These are phyloP conservation scores for Dendrobium huoshanense DNA, from an alignment of 106 monocot species.

Conservation along the genomic window DNA sequence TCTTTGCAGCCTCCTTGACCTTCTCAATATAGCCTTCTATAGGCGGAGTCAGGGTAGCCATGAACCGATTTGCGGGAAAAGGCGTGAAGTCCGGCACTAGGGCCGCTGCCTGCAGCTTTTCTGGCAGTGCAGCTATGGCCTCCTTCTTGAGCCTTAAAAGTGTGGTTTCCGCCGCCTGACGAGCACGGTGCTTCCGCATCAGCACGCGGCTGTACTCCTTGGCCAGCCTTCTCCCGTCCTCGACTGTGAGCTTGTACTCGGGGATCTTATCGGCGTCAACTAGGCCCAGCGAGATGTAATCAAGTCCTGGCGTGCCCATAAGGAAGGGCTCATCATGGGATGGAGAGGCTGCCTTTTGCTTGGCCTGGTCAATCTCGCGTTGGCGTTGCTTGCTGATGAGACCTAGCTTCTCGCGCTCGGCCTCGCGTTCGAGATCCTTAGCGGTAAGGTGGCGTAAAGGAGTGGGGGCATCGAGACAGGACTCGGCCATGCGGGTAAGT, in stretches of 20 bases:
- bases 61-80: conserved; percentile 58
- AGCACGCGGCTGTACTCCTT: conserved; percentile 85
- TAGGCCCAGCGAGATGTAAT: conserved; percentile 48
- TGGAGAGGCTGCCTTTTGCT: conserved; percentile 12
- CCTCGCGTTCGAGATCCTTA: conserved; percentile 64
- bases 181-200: conserved; percentile 68
- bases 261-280: conserved; percentile 72
- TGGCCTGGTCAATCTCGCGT: conserved; percentile 53
- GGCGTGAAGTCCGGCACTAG: conserved; percentile 65
- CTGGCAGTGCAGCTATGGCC: conserved; percentile 83
- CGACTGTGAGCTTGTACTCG: conserved; percentile 69
- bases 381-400: conserved; percentile 71
- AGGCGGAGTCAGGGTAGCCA: conserved; percentile 77
- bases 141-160: conserved; percentile 76
- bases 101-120: conserved; percentile 59
- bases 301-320: conserved; percentile 81
- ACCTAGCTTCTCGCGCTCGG: conserved; percentile 79
- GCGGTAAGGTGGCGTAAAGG: conserved; percentile 55
- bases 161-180: conserved; percentile 60
- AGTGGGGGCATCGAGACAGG: conserved; percentile 67
- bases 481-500: conserved; percentile 40
- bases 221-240: conserved; percentile 82
- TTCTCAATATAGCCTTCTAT: conserved; percentile 74
- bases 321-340: conserved; percentile 13
- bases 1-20: conserved; percentile 66